Conservation (phyloP, 768 basidiomycete genomes). For the Flagelloscypha sp. region DNA sequence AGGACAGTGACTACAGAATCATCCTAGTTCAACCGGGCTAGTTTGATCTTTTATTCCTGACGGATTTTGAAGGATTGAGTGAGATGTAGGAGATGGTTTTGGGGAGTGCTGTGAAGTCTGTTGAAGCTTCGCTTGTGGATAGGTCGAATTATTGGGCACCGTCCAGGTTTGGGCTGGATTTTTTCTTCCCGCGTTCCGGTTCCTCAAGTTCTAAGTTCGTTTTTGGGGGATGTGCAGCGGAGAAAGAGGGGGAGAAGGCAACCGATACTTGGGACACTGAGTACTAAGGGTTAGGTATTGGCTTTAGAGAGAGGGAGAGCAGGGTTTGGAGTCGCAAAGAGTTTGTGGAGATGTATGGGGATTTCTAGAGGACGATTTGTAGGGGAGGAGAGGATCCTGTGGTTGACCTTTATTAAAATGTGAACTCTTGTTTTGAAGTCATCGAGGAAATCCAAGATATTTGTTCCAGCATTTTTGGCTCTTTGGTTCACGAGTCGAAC, state of each 20-base stretch:
- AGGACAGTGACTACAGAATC: conserved; percentile 85
- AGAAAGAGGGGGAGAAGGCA: conserved; percentile 44
- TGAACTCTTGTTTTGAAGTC: conserved; percentile 85
- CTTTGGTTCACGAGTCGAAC: no score
- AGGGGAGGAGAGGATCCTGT: conserved; percentile 84
- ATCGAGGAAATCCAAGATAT: no score
- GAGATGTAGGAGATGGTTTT: conserved; percentile 88
- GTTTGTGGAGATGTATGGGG: conserved; percentile 82
- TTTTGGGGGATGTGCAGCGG: no score
- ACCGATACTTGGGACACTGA: conserved; percentile 63
- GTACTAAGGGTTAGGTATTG: conserved; percentile 67
- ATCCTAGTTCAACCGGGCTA: conserved; percentile 85
- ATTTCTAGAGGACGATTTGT: conserved; percentile 60
- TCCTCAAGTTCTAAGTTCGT: no score
- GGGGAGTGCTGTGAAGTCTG: no score
- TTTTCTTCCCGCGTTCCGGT: conserved; percentile 52
- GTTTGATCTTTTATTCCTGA: conserved; percentile 99
- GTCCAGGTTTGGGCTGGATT: conserved; percentile 55
- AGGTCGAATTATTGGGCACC: conserved; percentile 43
- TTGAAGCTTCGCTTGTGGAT: conserved; percentile 19
- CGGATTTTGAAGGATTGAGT: conserved; percentile 72
- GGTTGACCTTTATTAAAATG: conserved; percentile 86
- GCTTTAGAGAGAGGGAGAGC: conserved; percentile 75
- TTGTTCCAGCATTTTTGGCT: no score
- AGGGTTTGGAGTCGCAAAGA: conserved; percentile 82